Evolutionary conservation across 352 stramenopile species (phyloP).

Genomic region (Globisporangium polare): DNA sequence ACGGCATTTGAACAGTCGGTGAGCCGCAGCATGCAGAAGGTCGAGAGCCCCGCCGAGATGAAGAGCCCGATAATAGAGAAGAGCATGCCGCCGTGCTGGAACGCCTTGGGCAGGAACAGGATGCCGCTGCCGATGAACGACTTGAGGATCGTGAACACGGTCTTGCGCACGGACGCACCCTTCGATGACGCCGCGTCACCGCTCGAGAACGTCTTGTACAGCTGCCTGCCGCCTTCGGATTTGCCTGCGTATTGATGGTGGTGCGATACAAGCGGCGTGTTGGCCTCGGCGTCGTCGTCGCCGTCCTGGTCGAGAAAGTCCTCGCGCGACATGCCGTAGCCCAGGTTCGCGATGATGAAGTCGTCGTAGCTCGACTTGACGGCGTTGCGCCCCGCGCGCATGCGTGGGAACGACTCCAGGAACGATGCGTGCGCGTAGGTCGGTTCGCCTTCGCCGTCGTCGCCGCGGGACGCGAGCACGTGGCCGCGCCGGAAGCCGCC

Average conservation of each 20-base stretch:
- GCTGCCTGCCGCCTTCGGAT: slow-evolving; percentile 20
- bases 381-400: slow-evolving; percentile 20
- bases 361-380: slow-evolving; percentile 47
- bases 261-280: slow-evolving; percentile 33
- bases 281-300: slow-evolving; percentile 26
- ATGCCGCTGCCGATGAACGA: slow-evolving; percentile 71
- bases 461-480: slow-evolving; percentile 36
- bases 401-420: slow-evolving; percentile 28
- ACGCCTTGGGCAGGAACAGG: slow-evolving; percentile 63
- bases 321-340: slow-evolving; percentile 33
- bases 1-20: slow-evolving; percentile 48
- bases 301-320: slow-evolving; percentile 29
- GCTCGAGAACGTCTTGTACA: slow-evolving; percentile 9
- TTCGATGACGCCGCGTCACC: slow-evolving; percentile 15
- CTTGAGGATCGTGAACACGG: slow-evolving; percentile 68
- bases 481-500: slow-evolving; percentile 55
- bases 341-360: slow-evolving; percentile 51
- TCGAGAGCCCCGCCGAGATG: slow-evolving; percentile 41
- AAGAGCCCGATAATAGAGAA: slow-evolving; percentile 53
- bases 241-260: slow-evolving; percentile 2
- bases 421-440: slow-evolving; percentile 48
- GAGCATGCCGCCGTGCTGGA: slow-evolving; percentile 64
- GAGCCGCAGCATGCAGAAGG: slow-evolving; percentile 60
- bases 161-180: slow-evolving; percentile 44
- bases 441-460: slow-evolving; percentile 26